Evolutionary conservation across 257 asterid species (phyloP).

Genomic region (Nicotiana paniculata): DNA sequence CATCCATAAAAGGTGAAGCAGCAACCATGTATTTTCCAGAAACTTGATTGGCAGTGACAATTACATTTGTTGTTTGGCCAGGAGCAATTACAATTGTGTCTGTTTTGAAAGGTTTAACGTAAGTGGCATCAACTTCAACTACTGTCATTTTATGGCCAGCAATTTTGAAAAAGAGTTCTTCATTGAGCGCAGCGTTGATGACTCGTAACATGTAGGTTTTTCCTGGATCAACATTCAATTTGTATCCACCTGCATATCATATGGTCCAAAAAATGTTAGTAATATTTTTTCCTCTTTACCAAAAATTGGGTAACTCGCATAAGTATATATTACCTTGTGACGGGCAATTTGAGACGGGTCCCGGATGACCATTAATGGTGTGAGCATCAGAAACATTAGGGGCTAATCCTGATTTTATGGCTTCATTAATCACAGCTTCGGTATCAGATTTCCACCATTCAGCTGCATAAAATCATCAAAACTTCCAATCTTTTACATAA

Average conservation of each 20-base stretch:
- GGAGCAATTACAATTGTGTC: slow-evolving; percentile 75
- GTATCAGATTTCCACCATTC: slow-evolving; percentile 99
- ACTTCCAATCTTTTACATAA: neutral
- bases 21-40: slow-evolving; percentile 69
- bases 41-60: slow-evolving; percentile 46
- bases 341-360: slow-evolving; percentile 47
- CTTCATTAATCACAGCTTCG: slow-evolving; percentile 72
- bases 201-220: slow-evolving; percentile 73
- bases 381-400: slow-evolving; percentile 95
- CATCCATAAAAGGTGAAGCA: slow-evolving; percentile 78
- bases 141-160: slow-evolving; percentile 83
- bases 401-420: slow-evolving; percentile 63
- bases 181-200: slow-evolving; percentile 94
- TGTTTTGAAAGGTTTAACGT: slow-evolving; percentile 77
- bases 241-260: slow-evolving; percentile 48
- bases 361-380: slow-evolving; percentile 87
- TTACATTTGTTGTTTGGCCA: slow-evolving; percentile 81
- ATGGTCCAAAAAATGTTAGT: neutral
- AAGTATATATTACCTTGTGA: slow-evolving; percentile 28
- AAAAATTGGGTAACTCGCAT: neutral
- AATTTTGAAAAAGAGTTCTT: slow-evolving; percentile 85
- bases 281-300: neutral
- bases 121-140: slow-evolving; percentile 88
- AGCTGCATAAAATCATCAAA: slow-evolving; percentile 24
- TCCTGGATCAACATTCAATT: slow-evolving; percentile 55